Base-by-base conservation (phyloP, 371 early-diverging fungal genomes). In the Capillidium heterosporum region DNA sequence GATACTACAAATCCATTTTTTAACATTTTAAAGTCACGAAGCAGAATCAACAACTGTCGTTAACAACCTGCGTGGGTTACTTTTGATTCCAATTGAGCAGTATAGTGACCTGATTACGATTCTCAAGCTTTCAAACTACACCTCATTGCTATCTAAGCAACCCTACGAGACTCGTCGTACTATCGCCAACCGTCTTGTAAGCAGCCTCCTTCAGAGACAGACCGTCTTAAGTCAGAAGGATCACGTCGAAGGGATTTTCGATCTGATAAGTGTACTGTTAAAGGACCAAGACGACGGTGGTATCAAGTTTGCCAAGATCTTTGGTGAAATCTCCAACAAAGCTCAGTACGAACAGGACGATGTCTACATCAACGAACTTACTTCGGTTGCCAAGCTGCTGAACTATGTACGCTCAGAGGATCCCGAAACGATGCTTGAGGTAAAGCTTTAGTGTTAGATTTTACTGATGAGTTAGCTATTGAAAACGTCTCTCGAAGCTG, bases 361-460 rank as follows among this genome's bases (percentile, higher is more conserved):
- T 27, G 86, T 84, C 48, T 68, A 80, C 51, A 75, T 79, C 0
- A 87, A 88, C 61, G 93, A 92, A 63, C 87, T 89, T 61, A 81
- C 81, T 1, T 69, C 80, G 61, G 61, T 91, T 42, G 93, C 90
- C 1, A 81, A 86, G 60, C 71, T 92, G 57, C 78, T 92, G 35
- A 87, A 89, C 61, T 63, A 90, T 52, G 72, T 95, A 51, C 74
- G 69, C 57, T 74, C 77, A 19, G 78, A 75, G 2, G 79, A 83
- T 52, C 76, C 77, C 5, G 81, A 80, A 48, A 71, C 75, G 1
- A 89, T 91, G 58, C 81, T 89, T 58, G 63, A 77, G 65, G 81
- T 78, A 67, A 63, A 63, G 59, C 24, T 39, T 13, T 32, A 26
- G 15, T 39, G 15, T n/a, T 7, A 19, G 4, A 19, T 7, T 21